These are phyloP conservation scores for Podospora conica DNA, from an alignment of 495 filamentous ascomycete species.

Conservation along the genomic window DNA sequence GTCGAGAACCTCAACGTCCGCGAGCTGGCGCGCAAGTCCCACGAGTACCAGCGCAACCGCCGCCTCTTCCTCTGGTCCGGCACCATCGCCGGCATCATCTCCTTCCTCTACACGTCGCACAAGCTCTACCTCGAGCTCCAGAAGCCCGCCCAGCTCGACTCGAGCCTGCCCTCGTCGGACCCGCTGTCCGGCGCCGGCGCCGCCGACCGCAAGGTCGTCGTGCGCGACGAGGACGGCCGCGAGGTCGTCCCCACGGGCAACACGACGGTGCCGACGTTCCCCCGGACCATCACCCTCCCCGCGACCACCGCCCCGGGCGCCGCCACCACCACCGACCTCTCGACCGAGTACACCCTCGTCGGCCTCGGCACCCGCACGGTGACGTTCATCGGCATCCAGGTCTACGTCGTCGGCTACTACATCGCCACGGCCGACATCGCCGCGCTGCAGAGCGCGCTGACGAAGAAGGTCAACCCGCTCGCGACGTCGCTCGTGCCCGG, in stretches of 20 bases:
- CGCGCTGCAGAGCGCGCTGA: constrained; percentile 39
- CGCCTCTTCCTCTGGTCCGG: constrained; percentile 44
- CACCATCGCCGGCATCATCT: constrained; percentile 39
- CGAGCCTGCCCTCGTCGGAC: constrained; percentile 38
- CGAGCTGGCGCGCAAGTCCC: constrained; percentile 33
- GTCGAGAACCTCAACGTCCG: constrained; percentile 43
- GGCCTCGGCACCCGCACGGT: constrained; percentile 86
- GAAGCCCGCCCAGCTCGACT: constrained; percentile 39
- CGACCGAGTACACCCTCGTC: constrained; percentile 72
- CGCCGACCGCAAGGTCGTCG: constrained; percentile 48
- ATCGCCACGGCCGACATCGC: constrained; percentile 71
- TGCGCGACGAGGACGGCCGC: constrained; percentile 49
- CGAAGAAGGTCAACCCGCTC: constrained; percentile 51
- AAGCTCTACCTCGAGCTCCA: constrained; percentile 31
- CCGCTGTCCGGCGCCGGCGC: constrained; percentile 37
- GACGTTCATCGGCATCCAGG: constrained; percentile 81
- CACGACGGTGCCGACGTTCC: constrained; percentile 74
- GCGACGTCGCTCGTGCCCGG: constrained; percentile 74
- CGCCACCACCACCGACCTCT: constrained; percentile 16
- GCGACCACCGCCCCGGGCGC: constrained; percentile 16
- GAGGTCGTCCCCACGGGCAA: constrained; percentile 78
- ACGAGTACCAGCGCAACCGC: constrained; percentile 41
- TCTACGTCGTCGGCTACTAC: constrained; percentile 92
- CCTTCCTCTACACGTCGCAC: constrained; percentile 43
- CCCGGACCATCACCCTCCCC: constrained; percentile 60